Conservation (phyloP, 495 filamentous ascomycete genomes). For the Tuber brumale region DNA sequence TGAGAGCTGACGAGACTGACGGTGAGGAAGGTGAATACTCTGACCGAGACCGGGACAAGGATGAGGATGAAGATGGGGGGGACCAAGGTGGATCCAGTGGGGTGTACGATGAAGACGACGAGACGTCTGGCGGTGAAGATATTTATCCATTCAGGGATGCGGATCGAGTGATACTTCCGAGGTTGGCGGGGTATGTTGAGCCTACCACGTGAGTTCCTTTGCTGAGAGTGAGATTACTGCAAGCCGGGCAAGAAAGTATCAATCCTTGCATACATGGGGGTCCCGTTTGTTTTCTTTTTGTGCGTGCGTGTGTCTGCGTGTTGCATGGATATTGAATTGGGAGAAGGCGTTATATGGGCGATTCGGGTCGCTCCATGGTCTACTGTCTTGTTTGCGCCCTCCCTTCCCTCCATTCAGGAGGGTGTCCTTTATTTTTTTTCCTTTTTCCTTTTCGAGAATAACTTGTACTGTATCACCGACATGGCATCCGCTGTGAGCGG, state of each 20-base stretch:
- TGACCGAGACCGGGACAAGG: constrained; percentile 20
- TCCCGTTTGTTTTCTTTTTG: background rate
- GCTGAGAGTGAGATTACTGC: background rate
- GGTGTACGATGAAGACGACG: background rate
- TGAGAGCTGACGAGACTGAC: constrained; percentile 17
- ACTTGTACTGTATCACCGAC: background rate
- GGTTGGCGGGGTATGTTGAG: background rate
- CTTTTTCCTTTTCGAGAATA: background rate
- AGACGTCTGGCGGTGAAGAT: background rate
- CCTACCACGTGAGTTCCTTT: background rate
- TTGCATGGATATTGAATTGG: background rate
- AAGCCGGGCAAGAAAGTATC: background rate
- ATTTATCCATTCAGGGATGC: background rate
- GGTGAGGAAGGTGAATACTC: constrained; percentile 31
- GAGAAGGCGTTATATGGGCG: background rate
- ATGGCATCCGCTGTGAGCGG: background rate
- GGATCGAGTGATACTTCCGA: constrained; percentile 1
- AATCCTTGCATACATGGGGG: background rate
- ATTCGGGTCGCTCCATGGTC: background rate
- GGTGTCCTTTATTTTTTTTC: constrained; percentile 9
- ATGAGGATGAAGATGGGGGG: constrained; percentile 27
- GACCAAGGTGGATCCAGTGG: background rate
- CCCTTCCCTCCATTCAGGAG: background rate
- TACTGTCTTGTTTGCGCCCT: background rate
- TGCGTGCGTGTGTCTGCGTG: background rate